Evolutionary conservation across 192 early-diverging fungal species (phyloP), one percentile per base, ranked within the genome.

Genomic region (Coemansia javaensis): DNA sequence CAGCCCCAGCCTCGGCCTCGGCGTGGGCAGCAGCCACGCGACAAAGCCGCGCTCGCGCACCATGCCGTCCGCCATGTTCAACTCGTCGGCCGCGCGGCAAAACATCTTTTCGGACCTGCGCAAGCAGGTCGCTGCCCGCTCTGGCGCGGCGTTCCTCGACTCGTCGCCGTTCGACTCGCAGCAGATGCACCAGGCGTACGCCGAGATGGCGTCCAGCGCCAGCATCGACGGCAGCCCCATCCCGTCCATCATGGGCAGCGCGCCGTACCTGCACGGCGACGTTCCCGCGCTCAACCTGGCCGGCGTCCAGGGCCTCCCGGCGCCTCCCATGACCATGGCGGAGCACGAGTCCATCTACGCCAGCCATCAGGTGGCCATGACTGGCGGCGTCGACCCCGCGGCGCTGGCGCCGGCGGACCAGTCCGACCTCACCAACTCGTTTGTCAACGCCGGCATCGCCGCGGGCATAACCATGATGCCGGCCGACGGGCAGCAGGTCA

Each of bases 31-130:
- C n/a, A 18, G n/a, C 9, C 43, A 27, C n/a, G 38, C 17, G 18
- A 31, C 52, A 22, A 70, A 70, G 66, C 66, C 59, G 2, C 38
- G 66, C 11, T 50, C 62, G 40, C 63, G 62, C 36, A 72, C 68
- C 2, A 44, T 72, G 62, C 68, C 68, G 5, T 40, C 40, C 9
- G 27, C 40, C 21, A 47, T 39, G 39, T 60, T 52, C 21, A 41
- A 32, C 34, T 38, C 43, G 3, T 56, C 66, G 14, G 28, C 18
- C 6, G 54, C 59, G 5, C 53, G 59, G 8, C 23, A 32, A 12
- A 50, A 32, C 44, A 55, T 55, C 27, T 35, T 35, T 20, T 37
- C 65, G 1, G 65, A 68, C 32, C 40, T 68, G 47, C 58, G 65
- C 47, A 61, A 61, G 53, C 65, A 68, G 38, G 32, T 68, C 27